phyloP scores from a whole-genome alignment of 2,329 filamentous ascomycete genomes.

The Alternaria viburni region DNA sequence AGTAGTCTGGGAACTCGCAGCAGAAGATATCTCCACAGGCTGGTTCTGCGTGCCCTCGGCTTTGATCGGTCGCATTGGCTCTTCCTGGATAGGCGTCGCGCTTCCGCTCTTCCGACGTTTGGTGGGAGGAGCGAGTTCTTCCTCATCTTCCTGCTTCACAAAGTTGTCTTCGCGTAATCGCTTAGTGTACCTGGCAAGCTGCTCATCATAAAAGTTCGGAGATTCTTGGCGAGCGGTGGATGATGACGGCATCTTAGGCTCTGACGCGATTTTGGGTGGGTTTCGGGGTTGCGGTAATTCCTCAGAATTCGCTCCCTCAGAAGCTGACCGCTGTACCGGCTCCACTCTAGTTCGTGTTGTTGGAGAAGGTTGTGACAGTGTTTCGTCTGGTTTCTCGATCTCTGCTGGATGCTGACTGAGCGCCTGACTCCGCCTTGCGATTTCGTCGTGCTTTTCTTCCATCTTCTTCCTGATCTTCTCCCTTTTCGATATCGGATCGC shows the following conservation, averaged over 20 bases:
- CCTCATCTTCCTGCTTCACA: conserved; percentile 4
- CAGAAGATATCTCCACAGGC: conserved; percentile 33
- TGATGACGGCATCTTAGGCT: conserved; percentile 21
- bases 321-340: neutral
- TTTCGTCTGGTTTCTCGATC: neutral
- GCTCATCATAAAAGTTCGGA: conserved; percentile 28
- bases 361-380: neutral
- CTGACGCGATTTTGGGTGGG: conserved; percentile 3
- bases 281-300: conserved; percentile 9
- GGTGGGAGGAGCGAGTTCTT: conserved; percentile 4
- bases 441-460: conserved; percentile 8
- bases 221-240: conserved; percentile 32
- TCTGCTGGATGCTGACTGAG: conserved; percentile 13
- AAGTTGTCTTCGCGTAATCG: conserved; percentile 21
- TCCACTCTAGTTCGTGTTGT: neutral
- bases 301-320: conserved; percentile 20
- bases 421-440: conserved; percentile 11
- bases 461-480: conserved; percentile 27
- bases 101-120: conserved; percentile 27
- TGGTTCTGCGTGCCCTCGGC: conserved; percentile 16
- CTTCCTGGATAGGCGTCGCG: conserved; percentile 5
- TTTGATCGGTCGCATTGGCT: neutral
- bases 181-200: conserved; percentile 28
- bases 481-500: conserved; percentile 32
- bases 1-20: conserved; percentile 13